Evolutionary conservation across 257 asterid genomes (phyloP).

Genomic region (Perilla frutescens): DNA sequence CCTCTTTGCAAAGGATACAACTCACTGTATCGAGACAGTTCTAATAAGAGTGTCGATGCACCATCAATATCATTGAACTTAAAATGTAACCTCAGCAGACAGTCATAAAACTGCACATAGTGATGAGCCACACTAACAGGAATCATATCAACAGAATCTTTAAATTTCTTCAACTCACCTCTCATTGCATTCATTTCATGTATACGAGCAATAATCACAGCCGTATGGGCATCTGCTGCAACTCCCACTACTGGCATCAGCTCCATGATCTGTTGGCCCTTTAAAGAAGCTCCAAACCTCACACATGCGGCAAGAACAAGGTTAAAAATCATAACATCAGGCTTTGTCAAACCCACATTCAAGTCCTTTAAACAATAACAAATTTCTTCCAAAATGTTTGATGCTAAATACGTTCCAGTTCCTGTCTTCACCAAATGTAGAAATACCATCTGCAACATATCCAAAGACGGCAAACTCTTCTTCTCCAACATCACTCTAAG

Average conservation of each 20-base stretch:
- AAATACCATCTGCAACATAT: constrained; percentile 51
- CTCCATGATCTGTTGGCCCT: constrained; percentile 73
- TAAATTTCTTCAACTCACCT: constrained; percentile 75
- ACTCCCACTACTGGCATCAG: constrained; percentile 75
- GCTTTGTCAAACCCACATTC: constrained; percentile 45
- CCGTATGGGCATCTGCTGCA: constrained; percentile 73
- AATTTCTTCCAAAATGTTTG: constrained; percentile 73
- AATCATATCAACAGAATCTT: constrained; percentile 54
- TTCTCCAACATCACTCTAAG: constrained; percentile 65
- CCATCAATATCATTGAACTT: constrained; percentile 73
- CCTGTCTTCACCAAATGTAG: constrained; percentile 81
- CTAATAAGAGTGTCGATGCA: constrained; percentile 67
- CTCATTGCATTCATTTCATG: constrained; percentile 74
- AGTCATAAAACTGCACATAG: constrained; percentile 73
- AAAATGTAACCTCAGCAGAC: constrained; percentile 70
- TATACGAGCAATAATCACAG: constrained; percentile 59
- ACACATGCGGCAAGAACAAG: constrained; percentile 84
- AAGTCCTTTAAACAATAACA: constrained; percentile 42
- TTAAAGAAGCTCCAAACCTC: constrained; percentile 65
- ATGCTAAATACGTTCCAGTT: constrained; percentile 61
- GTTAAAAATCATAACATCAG: constrained; percentile 65
- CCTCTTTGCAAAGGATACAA: constrained; percentile 21
- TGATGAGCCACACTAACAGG: constrained; percentile 45
- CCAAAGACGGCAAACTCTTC: constrained; percentile 53
- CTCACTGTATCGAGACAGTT: constrained; percentile 43